Evolutionary conservation across 2,329 filamentous ascomycete genomes (phyloP), one percentile per base, ranked within the genome.

Genomic region (Ophiostoma sp.): DNA sequence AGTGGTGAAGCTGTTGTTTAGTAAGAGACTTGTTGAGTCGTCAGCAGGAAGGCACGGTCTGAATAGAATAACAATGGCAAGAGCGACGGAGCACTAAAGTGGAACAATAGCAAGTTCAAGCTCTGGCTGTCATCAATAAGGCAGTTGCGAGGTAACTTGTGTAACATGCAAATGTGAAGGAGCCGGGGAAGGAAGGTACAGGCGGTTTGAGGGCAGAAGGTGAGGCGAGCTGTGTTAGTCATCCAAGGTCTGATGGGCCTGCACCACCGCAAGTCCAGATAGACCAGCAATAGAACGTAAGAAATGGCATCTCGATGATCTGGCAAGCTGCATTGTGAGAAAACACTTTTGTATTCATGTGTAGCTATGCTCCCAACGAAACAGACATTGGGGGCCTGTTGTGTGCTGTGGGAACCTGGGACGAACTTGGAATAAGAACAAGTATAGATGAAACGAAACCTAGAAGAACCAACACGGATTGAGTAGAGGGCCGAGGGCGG

Each of bases 61-160:
- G 38, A 63, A 63, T 44, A 47, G 38, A 62, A 68, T 27, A 69
- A 66, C 18, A 63, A 42, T 65, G 27, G 38, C 41, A 36, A 40
- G 45, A 52, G 41, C 55, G 27, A 66, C 9, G 36, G 4, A 4
- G 40, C 16, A 7, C 41, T 66, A 70, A 68, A 70, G 66, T 68
- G 69, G 69, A 65, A 70, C 69, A 70, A 66, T 68, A 47, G 45
- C 55, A 69, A 63, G 60, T 4, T 1, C 2, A 11, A 11, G 42
- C 6, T 12, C 8, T 55, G 9, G 4, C 12, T 9, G 14, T 9
- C 49, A 62, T 62, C 5, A 27, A 62, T 14, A 40, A 27, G 58
- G 58, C 12, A 62, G 58, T 41, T 12, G 38, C 58, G 38, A 63
- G 16, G 36, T 41, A 16, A 27, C 40, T 42, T 44, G 60, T 44